A percentile compares a stretch with the other conserved stretches of the same genome.
phyloP scores from a whole-genome alignment of 1,284 basidiomycete species.

The Irpex lacteus region DNA sequence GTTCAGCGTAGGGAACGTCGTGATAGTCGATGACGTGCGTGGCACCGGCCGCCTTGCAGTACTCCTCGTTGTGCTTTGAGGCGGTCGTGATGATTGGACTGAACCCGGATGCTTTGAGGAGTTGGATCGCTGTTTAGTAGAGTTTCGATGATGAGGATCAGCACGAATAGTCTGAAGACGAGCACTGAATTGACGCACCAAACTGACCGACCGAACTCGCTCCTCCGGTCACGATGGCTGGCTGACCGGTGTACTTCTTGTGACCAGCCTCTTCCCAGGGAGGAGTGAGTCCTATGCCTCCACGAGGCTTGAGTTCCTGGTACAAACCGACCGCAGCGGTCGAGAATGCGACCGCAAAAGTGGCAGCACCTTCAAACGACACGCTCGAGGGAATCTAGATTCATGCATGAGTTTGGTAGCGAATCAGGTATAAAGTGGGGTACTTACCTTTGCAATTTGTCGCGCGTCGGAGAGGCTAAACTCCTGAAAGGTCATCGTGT shows the following conservation, averaged over 20 bases:
- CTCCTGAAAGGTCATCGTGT: conserved; percentile 19
- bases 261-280: conserved; percentile 19
- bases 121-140: conserved; percentile 23
- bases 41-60: conserved; percentile 31
- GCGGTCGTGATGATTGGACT: conserved; percentile 24
- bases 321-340: conserved; percentile 19
- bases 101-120: conserved; percentile 26
- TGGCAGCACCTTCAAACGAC: conserved; percentile 19
- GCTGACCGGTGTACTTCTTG: conserved; percentile 26
- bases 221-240: conserved; percentile 35
- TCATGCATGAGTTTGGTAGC: too few relatives aligned
- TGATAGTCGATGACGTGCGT: conserved; percentile 27
- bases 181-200: conserved; percentile 18
- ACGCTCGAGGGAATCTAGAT: conserved; percentile 17
- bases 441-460: conserved; percentile 13
- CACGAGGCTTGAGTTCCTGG: conserved; percentile 14
- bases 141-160: neutral
- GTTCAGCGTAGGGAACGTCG: conserved; percentile 6
- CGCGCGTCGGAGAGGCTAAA: conserved; percentile 11
- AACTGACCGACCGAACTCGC: conserved; percentile 36
- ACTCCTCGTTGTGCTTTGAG: conserved; percentile 25
- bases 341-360: conserved; percentile 17
- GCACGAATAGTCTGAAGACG: neutral
- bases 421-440: too few relatives aligned
- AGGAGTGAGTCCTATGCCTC: conserved; percentile 14